Evolutionary conservation across 2,329 filamentous ascomycete species (phyloP), one percentile per base, ranked within the genome.

Genomic region (Ustilaginoidea virens): DNA sequence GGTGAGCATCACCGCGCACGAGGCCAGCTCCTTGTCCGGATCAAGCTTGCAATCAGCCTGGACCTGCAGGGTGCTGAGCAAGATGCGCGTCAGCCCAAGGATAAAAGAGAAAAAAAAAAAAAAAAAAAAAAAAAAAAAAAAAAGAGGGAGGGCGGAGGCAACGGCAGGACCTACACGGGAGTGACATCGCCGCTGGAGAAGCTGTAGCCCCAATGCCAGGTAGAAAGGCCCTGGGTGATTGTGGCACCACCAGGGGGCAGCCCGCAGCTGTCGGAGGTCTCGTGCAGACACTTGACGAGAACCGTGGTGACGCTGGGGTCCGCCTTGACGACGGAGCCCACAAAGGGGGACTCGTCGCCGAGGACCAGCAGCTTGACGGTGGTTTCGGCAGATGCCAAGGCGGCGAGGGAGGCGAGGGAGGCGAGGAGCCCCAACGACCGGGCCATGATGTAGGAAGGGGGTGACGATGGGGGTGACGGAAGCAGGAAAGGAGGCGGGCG

Each of bases 271-370:
- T 35, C 35, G 5, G 30, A 15, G 18, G 36, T 33, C 13, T 26
- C 29, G 15, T 34, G 19, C 4, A 36, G 30, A 33, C 51, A 56
- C 15, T 31, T 31, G 14, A 53, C 25, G 25, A 37, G 38, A 25
- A 44, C 40, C 3, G 52, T 56, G 2, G 51, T 53, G 25, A 44
- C 41, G 7, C 27, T 34, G 7, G 25, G 29, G 19, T 43, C 41
- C 32, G 36, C 49, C 6, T 35, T 37, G 23, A 52, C 26, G 29
- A 53, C 36, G n/a, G 51, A 52, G 18, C 41, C 51, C 6, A 40
- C 40, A 9, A 48, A 27, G 7, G 29, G 24, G 12, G 42, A 33
- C 8, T 36, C 4, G 25, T 47, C 42, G 25, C 33, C 37, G 22
- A 37, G 23, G 17, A 44, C 43, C 24, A 51, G 34, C 17, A 52